Evolutionary conservation across 495 filamentous ascomycete species (phyloP), one percentile per base, ranked within the genome.

Genomic region (Daldinia childiae): DNA sequence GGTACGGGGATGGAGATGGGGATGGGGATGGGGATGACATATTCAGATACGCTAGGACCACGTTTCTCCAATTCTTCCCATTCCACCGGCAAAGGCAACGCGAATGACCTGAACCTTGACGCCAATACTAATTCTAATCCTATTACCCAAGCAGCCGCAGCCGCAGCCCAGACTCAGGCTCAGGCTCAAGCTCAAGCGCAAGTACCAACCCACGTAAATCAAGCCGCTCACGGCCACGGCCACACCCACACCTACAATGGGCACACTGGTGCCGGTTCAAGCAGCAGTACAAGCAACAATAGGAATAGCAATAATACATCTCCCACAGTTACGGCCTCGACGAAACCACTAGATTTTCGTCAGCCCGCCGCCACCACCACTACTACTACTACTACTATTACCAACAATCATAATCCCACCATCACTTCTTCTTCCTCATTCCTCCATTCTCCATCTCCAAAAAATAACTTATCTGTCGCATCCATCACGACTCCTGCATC

Each of bases 371-470:
- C 62, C 61, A 59, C 65, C 41, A 62, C 61, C 8, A 30, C 27
- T 27, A 63, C 51, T 2, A 41, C 60, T 5, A 41, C 43, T 12
- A 57, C 59, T n/a, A n/a, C 41, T 14, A 60, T 14, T 38, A 56
- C 54, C 45, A 71, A 55, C 45, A 65, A n/a, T 32, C 50, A 60
- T 38, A 58, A 38, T 52, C 43, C 54, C 76, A 67, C 56, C 76
- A 60, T 74, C 71, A 74, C 65, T 69, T 60, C 76, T 73, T 60
- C 64, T 72, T 76, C 58, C 76, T 80, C 74, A 76, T 72, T 75
- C 58, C 82, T 72, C 66, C 79, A 73, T 81, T 81, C 62, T 76
- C 78, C 58, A 81, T 67, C 58, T 62, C 58, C 71, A 58, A 73
- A 73, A 58, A 45, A 58, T 50, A 51, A 58, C 39, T 73, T 69